Evolutionary conservation across 306 rosid genomes (phyloP).

Genomic region (Lathyrus tuberosus): DNA sequence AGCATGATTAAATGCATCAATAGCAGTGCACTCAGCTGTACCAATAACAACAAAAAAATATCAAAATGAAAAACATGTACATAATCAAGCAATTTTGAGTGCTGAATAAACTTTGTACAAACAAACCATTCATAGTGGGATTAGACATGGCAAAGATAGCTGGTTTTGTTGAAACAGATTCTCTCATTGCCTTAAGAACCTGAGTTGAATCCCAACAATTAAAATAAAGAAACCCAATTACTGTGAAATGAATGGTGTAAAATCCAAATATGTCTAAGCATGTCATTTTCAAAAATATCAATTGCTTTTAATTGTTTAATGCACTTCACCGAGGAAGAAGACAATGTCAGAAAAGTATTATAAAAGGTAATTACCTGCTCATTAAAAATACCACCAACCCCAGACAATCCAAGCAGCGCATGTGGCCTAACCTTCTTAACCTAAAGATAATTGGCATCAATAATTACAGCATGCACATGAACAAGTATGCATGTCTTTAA

Average conservation of each 20-base stretch:
- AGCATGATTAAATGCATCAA: slow-evolving; percentile 88
- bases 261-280: slow-evolving; percentile 35
- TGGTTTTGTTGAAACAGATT: slow-evolving; percentile 92
- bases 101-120: slow-evolving; percentile 45
- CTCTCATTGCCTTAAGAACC: slow-evolving; percentile 96
- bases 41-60: slow-evolving; percentile 26
- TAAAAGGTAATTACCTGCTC: slow-evolving; percentile 72
- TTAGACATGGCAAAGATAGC: slow-evolving; percentile 99
- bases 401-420: slow-evolving; percentile 96
- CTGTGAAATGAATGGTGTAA: slow-evolving; percentile 32
- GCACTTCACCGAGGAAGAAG: slow-evolving; percentile 15
- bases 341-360: slow-evolving; percentile 28
- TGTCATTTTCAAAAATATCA: slow-evolving; percentile 33
- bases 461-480: slow-evolving; percentile 30
- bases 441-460: slow-evolving; percentile 49
- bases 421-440: slow-evolving; percentile 91
- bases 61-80: slow-evolving; percentile 34
- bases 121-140: slow-evolving; percentile 97
- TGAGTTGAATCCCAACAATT: slow-evolving; percentile 49
- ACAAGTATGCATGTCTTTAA: slow-evolving; percentile 18
- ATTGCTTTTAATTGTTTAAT: slow-evolving; percentile 27
- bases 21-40: slow-evolving; percentile 96
- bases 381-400: slow-evolving; percentile 91
- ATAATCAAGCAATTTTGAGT: slow-evolving; percentile 35
- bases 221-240: slow-evolving; percentile 42